Evolutionary conservation across 2,329 filamentous ascomycete genomes (phyloP), one percentile per base, ranked within the genome.

Genomic region (Colletotrichum sojae): DNA sequence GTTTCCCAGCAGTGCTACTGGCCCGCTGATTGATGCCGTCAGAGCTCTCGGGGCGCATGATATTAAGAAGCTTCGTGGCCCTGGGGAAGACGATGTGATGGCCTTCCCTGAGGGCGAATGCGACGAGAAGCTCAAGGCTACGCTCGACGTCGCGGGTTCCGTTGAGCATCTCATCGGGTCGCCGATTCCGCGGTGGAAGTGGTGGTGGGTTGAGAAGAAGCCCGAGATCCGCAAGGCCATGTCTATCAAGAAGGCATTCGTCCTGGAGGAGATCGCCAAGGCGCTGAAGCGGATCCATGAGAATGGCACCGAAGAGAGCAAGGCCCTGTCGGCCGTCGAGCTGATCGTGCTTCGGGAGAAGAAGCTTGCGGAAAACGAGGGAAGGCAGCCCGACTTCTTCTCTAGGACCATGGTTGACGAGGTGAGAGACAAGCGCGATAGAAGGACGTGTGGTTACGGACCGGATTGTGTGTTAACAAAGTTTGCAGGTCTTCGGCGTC

Each of bases 401-500:
- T 64, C 52, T 5, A 25, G 36, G 2, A 57, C 39, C 3, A 71
- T 65, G 60, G 6, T 51, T 3, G 70, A 72, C 12, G 70, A 72
- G 48, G 68, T 71, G 31, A 46, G 27, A 13, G 1, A 13, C 4
- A 5, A 36, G 15, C 8, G 15, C 36, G 2, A 2, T 8, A 6
- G 10, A 10, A 8, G 9, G 8, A 10, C 10, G 31, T 10, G 31
- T 3, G 10, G 31, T 9, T 3, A 36, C 31, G 8, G 31, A 4
- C 22, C 22, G 22, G 4, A 25, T 4, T 25, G 31, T 5, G 13
- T 27, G n/a, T 49, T 52, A 25, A 57, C 36, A 20, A 15, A 3
- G 16, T 2, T 59, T 36, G 0, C 13, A 75, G 74, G 39, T 76
- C 25, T 69, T 78, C 13, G 77, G 77, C 5, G 77, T 75, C 48